Evolutionary conservation across 116 monocot species (phyloP).

Genomic region (Phalaenopsis hybrid): DNA sequence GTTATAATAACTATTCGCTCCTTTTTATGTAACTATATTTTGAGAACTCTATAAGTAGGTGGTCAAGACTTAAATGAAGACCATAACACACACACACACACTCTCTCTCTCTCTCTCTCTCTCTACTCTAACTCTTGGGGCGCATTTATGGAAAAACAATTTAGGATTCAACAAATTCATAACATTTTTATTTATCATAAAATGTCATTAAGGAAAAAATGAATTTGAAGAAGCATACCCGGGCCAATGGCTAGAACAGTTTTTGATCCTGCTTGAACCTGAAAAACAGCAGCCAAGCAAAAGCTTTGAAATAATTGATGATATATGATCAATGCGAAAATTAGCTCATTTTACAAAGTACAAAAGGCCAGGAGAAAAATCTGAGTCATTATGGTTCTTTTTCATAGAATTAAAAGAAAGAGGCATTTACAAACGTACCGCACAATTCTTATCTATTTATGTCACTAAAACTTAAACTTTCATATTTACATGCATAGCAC

Average conservation of each 20-base stretch:
- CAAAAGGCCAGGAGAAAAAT: neutral
- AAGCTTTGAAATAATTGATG: neutral
- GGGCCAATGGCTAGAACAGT: constrained; percentile 98
- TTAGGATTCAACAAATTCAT: neutral
- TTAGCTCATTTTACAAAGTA: neutral
- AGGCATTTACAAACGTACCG: no score
- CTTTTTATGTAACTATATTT: no score
- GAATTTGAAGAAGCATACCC: constrained; percentile 27
- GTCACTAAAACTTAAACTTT: no score
- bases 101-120: no score
- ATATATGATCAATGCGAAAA: neutral
- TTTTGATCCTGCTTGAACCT: constrained; percentile 80
- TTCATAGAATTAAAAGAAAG: neutral
- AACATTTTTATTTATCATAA: neutral
- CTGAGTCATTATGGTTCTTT: neutral
- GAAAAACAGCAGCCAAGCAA: constrained; percentile 2
- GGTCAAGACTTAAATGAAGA: no score
- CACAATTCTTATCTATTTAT: no score
- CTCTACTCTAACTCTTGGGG: no score
- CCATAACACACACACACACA: no score
- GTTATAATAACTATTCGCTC: no score
- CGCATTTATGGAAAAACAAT: no score
- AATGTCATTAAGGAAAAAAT: neutral
- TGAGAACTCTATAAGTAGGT: no score
- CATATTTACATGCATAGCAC: no score